phyloP scores from a whole-genome alignment of 306 rosid genomes.

The Cyamopsis tetragonoloba region DNA sequence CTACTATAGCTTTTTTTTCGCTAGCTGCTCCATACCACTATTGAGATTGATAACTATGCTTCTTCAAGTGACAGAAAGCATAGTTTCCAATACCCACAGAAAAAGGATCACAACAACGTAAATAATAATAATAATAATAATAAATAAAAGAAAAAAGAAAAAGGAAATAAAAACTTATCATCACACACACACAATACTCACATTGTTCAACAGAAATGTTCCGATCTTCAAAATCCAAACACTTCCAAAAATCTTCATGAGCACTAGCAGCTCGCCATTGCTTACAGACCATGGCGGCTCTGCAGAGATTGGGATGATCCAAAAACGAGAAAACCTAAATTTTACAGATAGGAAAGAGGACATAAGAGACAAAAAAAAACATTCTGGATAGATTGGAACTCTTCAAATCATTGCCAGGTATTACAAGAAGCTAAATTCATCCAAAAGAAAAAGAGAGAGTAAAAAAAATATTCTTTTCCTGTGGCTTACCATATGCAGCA shows the following conservation, averaged over 20 bases:
- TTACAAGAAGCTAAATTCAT: not conserved
- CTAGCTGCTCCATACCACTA: not conserved
- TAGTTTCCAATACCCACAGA: not conserved
- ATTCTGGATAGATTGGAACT: not conserved
- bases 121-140: not conserved
- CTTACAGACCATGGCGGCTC: conserved; percentile 88
- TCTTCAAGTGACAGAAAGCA: not conserved
- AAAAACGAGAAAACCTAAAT: conserved; percentile 92
- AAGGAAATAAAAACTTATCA: not conserved
- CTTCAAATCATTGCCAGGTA: not conserved
- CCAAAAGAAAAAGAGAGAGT: not conserved
- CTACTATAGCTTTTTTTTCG: not conserved
- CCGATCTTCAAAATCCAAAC: conserved; percentile 83
- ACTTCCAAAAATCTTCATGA: conserved; percentile 96
- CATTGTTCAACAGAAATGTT: conserved; percentile 88
- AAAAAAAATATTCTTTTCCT: not conserved
- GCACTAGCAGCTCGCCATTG: conserved; percentile 97
- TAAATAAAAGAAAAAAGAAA: not conserved
- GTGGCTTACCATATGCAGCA: conserved; percentile 79
- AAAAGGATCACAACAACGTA: not conserved
- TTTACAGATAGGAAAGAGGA: not conserved
- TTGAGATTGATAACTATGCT: not conserved
- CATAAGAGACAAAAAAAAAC: not conserved
- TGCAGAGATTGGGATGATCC: conserved; percentile 86
- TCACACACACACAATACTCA: conserved; percentile 38